Percentiles rank a stretch among this genome's conserved stretches.
Conservation (phyloP, 768 basidiomycete genomes). For the Naganishia vaughanmartiniae region DNA sequence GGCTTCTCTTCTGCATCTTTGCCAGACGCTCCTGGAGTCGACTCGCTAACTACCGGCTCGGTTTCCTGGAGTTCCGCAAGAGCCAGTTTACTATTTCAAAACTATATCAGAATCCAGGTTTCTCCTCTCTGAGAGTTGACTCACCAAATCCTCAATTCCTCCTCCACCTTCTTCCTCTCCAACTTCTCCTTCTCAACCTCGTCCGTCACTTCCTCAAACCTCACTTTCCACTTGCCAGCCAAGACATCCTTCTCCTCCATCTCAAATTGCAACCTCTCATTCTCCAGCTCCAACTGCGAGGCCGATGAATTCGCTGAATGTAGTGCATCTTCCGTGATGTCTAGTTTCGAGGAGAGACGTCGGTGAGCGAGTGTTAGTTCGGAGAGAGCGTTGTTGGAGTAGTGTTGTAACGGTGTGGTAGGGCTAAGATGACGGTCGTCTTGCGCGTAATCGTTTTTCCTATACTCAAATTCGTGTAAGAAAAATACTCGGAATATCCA, state of each 20-base stretch:
- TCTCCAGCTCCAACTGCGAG: slow-evolving; percentile 36
- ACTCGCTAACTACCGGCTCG: not conserved
- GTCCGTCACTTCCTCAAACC: slow-evolving; percentile 43
- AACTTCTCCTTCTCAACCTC: slow-evolving; percentile 46
- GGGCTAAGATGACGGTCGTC: not conserved
- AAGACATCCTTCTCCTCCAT: slow-evolving; percentile 31
- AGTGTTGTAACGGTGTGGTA: not conserved
- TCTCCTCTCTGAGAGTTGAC: slow-evolving; percentile 9
- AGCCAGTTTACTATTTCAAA: slow-evolving; percentile 43
- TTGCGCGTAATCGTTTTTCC: not conserved
- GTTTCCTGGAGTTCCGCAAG: slow-evolving; percentile 41
- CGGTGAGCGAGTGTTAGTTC: slow-evolving; percentile 52
- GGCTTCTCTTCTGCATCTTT: not conserved
- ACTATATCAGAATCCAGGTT: not conserved
- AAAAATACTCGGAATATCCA: not conserved
- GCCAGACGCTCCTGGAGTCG: not conserved
- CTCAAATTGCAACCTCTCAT: slow-evolving; percentile 29
- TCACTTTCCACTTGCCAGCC: slow-evolving; percentile 39
- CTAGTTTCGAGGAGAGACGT: slow-evolving; percentile 47
- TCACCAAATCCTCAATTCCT: slow-evolving; percentile 48
- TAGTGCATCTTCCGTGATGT: slow-evolving; percentile 40
- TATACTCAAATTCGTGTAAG: not conserved
- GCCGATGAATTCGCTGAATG: slow-evolving; percentile 35
- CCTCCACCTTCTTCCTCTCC: slow-evolving; percentile 41
- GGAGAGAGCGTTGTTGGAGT: slow-evolving; percentile 35